Percentiles rank a stretch among this genome's conserved stretches.
Evolutionary conservation across 768 basidiomycete species (phyloP).

Genomic region (Tylopilus subfusipes): DNA sequence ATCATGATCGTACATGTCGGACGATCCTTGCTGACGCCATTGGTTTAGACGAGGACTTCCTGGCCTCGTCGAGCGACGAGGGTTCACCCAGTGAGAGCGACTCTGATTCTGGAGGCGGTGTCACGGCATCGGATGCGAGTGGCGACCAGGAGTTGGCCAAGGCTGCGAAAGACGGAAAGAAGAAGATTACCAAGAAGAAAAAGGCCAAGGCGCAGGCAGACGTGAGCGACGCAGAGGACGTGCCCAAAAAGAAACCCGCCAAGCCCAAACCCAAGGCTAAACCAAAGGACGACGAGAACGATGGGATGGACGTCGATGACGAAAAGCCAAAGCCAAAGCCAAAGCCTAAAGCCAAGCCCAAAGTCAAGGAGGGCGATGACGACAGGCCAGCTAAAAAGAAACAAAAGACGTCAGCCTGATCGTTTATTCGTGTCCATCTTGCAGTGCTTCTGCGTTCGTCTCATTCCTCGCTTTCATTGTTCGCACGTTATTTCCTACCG

Average conservation of each 20-base stretch:
- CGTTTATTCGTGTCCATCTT: background rate
- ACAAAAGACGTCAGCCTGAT: conserved; percentile 49
- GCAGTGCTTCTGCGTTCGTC: background rate
- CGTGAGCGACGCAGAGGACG: conserved; percentile 40
- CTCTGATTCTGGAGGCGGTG: conserved; percentile 57
- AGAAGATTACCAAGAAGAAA: conserved; percentile 38
- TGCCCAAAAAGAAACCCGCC: conserved; percentile 48
- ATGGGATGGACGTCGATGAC: conserved; percentile 50
- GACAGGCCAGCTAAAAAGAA: conserved; percentile 75
- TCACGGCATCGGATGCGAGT: conserved; percentile 81
- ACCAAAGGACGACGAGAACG: conserved; percentile 39
- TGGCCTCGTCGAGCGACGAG: conserved; percentile 75
- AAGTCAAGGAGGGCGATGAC: conserved; percentile 35
- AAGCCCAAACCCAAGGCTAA: conserved; percentile 42
- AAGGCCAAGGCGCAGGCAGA: conserved; percentile 46
- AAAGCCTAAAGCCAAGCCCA: conserved; percentile 41
- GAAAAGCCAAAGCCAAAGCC: conserved; percentile 34
- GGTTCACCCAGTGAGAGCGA: conserved; percentile 85
- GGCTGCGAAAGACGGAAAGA: conserved; percentile 33
- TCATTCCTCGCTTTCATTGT: background rate
- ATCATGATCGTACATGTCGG: conserved; percentile 3
- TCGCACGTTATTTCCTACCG: background rate
- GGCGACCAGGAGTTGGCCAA: conserved; percentile 67
- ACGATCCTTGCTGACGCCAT: background rate
- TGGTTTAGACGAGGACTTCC: conserved; percentile 80